Base-by-base conservation (phyloP, 768 basidiomycete species). In the Asterophora parasitica region DNA sequence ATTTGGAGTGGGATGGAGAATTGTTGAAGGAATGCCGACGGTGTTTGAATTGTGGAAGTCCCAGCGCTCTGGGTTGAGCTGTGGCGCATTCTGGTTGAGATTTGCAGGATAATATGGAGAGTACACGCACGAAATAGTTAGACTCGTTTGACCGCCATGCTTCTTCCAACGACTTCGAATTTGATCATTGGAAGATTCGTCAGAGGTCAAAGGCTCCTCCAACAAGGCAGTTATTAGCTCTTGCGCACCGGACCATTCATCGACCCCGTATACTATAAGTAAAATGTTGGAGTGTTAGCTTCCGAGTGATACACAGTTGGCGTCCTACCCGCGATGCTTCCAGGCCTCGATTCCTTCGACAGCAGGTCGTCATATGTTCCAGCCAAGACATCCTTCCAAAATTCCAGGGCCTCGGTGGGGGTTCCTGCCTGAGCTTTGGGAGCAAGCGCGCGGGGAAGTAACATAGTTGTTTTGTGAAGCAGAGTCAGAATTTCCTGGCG, bases 181-280 rank as follows among this genome's bases (percentile, higher is more conserved):
- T 7, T 58, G 57, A 27, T 68, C 63, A 42, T 68, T 72, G 49
- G 75, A 70, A 4, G 62, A 57, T 19, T 68, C 50, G 52, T 79
- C 75, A n/a, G 79, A 77, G 2, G 72, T 69, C 53, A 91, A 76
- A 11, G 87, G 87, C 45, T 89, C 81, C 36, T 83, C 77, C 12
- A 91, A 68, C 30, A 91, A 70, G 6, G 86, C 85, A 4, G 81
- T 80, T 15, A 90, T 77, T 4, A 91, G 64, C 26, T 83, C 79
- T 31, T 67, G 66, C 6, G 79, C 70, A 31, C 70, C 72, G 15
- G 83, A 73, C 61, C 69, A 74, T 56, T 77, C 63, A 60, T 83
- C 79, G 42, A 76, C 56, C 10, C 79, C 76, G 57, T 73, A 78
- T 10, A 89, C 87, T 88, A 49, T 42, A n/a, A 23, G 35, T 3